phyloP scores from a whole-genome alignment of 2,329 filamentous ascomycete species.

The Elsinoe necatrix region DNA sequence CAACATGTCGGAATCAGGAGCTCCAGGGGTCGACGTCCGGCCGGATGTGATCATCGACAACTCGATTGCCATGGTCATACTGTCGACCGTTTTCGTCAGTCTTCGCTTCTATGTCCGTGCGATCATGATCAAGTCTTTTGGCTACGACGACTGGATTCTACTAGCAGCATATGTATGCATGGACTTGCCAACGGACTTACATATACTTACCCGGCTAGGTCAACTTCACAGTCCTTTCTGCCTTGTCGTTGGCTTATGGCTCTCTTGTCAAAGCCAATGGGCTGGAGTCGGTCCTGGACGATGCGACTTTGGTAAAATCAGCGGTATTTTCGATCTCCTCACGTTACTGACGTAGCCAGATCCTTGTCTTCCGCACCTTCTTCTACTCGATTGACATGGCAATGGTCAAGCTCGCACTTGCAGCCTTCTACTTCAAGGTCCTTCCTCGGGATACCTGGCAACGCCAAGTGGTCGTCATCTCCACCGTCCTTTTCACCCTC shows the following conservation, averaged over 20 bases:
- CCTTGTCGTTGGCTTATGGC: not conserved
- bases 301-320: not conserved
- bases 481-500: constrained; percentile 27
- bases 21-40: not conserved
- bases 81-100: not conserved
- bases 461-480: constrained; percentile 18
- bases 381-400: constrained; percentile 2
- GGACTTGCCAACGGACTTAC: not conserved
- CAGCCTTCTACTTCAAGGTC: constrained; percentile 10
- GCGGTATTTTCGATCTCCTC: not conserved
- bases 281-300: not conserved
- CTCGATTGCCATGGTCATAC: not conserved
- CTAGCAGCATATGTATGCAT: constrained; percentile 32
- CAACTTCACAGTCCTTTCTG: not conserved
- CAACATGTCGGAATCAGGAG: constrained; percentile 2
- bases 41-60: constrained; percentile 6
- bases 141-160: constrained; percentile 38
- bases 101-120: constrained; percentile 34
- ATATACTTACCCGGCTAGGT: constrained; percentile 13
- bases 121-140: constrained; percentile 32
- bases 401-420: constrained; percentile 10
- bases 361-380: constrained; percentile 8
- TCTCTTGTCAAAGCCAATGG: not conserved
- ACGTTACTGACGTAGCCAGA: not conserved
- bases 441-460: constrained; percentile 5